phyloP scores from a whole-genome alignment of 176 grass and related monocot species.

The Hordeum vulgare region MorexV3_pseudomolecules_assembly NC_058523.1:135673395-135673894 shows the following conservation, averaged over 20 bases:
- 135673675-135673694: neutral
- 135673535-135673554: neutral
- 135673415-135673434: neutral
- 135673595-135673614: neutral
- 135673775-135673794: slow-evolving; percentile 6
- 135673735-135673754: neutral
- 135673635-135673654: neutral
- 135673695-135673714: neutral
- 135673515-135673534: neutral
- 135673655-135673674: neutral
- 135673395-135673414: neutral
- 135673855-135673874: neutral
- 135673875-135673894: neutral
- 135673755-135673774: neutral
- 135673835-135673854: neutral
- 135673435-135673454: neutral
- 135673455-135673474: too few species aligned
- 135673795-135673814: neutral
- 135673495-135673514: neutral
- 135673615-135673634: neutral
- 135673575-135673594: neutral
- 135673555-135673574: neutral
- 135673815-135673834: neutral
- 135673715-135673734: neutral
- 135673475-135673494: neutral